Percentiles rank a stretch among this genome's conserved stretches.
phyloP scores from a whole-genome alignment of 352 stramenopile species.

The Globisporangium abappressorium region DNA sequence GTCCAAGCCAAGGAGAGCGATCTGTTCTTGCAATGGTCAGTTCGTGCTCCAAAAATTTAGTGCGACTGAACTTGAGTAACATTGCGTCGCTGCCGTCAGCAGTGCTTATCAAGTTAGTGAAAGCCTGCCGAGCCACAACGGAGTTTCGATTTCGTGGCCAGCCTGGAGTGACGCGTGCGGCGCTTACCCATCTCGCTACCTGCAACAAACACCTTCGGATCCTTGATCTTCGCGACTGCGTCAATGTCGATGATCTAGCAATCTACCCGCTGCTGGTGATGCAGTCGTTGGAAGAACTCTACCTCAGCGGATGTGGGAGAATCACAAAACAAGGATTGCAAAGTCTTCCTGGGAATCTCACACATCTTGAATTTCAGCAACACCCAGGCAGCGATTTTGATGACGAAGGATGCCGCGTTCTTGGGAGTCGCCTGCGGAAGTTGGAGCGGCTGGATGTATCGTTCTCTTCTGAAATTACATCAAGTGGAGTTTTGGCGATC shows the following conservation, averaged over 20 bases:
- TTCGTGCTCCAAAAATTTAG: constrained; percentile 28
- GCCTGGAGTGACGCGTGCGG: constrained; percentile 33
- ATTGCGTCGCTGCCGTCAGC: constrained; percentile 23
- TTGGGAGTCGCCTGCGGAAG: constrained; percentile 26
- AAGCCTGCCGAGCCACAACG: constrained; percentile 23
- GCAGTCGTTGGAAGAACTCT: constrained; percentile 45
- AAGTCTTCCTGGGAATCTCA: constrained; percentile 43
- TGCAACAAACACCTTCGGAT: constrained; percentile 51
- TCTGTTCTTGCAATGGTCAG: constrained; percentile 30
- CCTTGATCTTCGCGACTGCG: constrained; percentile 55
- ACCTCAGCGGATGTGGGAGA: constrained; percentile 32
- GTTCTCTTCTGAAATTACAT: constrained; percentile 26
- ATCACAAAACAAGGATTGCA: constrained; percentile 37
- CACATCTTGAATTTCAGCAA: constrained; percentile 32
- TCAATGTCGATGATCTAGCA: constrained; percentile 49
- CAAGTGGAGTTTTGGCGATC: constrained; percentile 24
- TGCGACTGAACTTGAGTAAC: constrained; percentile 35
- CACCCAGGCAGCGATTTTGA: constrained; percentile 19
- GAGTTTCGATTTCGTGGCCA: constrained; percentile 38
- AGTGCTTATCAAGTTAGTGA: constrained; percentile 38
- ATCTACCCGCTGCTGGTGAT: constrained; percentile 65
- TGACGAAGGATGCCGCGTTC: constrained; percentile 25
- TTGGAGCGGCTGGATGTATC: constrained; percentile 50
- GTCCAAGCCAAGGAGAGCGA: constrained; percentile 28
- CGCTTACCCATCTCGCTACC: constrained; percentile 50